A percentile compares a stretch with the other conserved stretches of the same genome.
Evolutionary conservation across 768 basidiomycete species (phyloP).

Genomic region (Lentinula boryana): DNA sequence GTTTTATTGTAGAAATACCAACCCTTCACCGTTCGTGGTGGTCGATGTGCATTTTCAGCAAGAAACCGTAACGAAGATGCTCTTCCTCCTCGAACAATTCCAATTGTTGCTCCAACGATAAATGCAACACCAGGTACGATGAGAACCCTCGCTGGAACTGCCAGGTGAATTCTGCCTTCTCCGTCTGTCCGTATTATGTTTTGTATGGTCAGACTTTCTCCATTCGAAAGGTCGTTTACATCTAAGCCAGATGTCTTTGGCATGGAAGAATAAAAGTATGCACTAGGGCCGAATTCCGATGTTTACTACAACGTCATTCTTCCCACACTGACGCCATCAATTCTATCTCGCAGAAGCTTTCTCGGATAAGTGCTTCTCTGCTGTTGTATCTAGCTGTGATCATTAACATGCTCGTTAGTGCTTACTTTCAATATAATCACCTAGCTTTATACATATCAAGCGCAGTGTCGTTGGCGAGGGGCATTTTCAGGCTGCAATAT

Average conservation of each 20-base stretch:
- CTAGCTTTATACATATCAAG: too few relatives aligned
- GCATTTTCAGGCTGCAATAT: too few relatives aligned
- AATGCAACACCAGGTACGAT: constrained; percentile 57
- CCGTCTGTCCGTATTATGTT: neutral
- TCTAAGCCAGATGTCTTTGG: neutral
- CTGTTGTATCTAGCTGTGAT: too few relatives aligned
- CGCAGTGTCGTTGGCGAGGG: too few relatives aligned
- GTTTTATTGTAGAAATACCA: constrained; percentile 98
- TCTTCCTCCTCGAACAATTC: constrained; percentile 68
- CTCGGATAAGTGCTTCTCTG: neutral
- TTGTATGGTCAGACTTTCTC: neutral
- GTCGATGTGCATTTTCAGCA: constrained; percentile 89
- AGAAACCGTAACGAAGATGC: constrained; percentile 72
- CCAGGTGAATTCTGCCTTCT: constrained; percentile 14
- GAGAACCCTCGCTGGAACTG: constrained; percentile 53
- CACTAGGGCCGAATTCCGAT: neutral
- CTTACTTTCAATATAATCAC: too few relatives aligned
- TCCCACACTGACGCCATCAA: neutral
- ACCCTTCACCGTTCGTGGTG: constrained; percentile 79
- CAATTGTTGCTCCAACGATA: constrained; percentile 58
- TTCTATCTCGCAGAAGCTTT: neutral
- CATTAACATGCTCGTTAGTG: too few relatives aligned
- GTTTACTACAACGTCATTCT: neutral
- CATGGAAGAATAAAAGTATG: neutral
- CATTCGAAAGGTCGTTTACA: neutral